These are phyloP conservation scores for Buddleja alternifolia DNA, from an alignment of 257 asterid genomes.

Conservation along the genomic window DNA sequence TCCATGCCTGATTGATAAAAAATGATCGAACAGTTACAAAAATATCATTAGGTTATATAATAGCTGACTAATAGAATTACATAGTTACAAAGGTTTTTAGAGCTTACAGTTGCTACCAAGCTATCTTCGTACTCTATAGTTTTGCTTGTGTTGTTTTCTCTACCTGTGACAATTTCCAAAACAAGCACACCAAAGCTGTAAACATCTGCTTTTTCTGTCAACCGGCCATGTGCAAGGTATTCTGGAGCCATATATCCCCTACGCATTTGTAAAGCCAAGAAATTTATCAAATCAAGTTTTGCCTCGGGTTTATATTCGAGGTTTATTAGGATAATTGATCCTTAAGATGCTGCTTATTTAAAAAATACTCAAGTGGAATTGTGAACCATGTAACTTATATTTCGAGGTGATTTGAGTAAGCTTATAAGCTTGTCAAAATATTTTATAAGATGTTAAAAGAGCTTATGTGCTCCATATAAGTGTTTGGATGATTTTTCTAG, in stretches of 20 bases:
- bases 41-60: background rate
- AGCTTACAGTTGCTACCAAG: too few species aligned
- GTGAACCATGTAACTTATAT: too few species aligned
- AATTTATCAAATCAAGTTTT: background rate
- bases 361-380: too few species aligned
- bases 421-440: too few species aligned
- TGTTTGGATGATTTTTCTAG: too few species aligned
- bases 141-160: conserved; percentile 63
- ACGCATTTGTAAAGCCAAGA: conserved; percentile 26
- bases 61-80: background rate
- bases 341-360: too few species aligned
- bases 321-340: too few species aligned
- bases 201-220: conserved; percentile 71
- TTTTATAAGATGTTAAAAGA: too few species aligned
- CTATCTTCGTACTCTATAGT: conserved; percentile 43
- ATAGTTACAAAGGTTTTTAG: background rate
- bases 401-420: too few species aligned
- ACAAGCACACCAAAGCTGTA: conserved; percentile 76
- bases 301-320: too few species aligned
- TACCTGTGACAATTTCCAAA: conserved; percentile 67
- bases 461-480: too few species aligned
- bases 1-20: conserved; percentile 40
- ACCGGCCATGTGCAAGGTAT: conserved; percentile 62
- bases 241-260: conserved; percentile 87
- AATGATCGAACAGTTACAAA: background rate